Percentiles rank a stretch among this genome's conserved stretches.
These are phyloP conservation scores for Colletotrichum liriopes DNA, from an alignment of 2,329 filamentous ascomycete genomes.

Conservation along the genomic window DNA sequence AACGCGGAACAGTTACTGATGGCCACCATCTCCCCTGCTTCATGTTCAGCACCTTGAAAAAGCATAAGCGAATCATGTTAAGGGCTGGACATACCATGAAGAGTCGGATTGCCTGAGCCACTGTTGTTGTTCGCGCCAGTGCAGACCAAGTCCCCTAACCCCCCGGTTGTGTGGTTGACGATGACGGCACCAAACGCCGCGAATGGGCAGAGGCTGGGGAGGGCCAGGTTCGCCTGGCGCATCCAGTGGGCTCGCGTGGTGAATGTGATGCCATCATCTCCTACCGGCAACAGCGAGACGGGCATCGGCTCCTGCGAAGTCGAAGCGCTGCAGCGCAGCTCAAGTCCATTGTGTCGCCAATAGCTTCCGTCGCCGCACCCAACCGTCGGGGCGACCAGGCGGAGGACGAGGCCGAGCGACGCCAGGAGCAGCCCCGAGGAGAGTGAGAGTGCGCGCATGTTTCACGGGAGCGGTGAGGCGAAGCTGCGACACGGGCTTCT, in stretches of 20 bases:
- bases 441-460: conserved; percentile 26
- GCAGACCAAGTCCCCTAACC: conserved; percentile 63
- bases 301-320: conserved; percentile 1
- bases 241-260: conserved; percentile 66
- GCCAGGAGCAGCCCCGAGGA: conserved; percentile 2
- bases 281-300: not conserved
- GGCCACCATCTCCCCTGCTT: conserved; percentile 66
- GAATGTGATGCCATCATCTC: conserved; percentile 50
- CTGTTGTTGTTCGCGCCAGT: conserved; percentile 64
- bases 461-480: conserved; percentile 14
- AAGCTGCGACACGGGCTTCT: conserved; percentile 16
- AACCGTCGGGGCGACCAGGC: conserved; percentile 3
- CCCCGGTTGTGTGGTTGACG: conserved; percentile 67
- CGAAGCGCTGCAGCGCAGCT: not conserved
- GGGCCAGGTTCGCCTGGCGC: conserved; percentile 62
- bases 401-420: conserved; percentile 26
- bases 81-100: conserved; percentile 59
- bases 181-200: conserved; percentile 68
- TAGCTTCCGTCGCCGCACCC: conserved; percentile 3
- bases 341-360: not conserved
- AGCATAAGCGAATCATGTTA: no score
- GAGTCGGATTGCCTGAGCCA: conserved; percentile 64
- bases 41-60: not conserved
- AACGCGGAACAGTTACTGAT: conserved; percentile 68
- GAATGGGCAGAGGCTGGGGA: conserved; percentile 67